A percentile compares a stretch with the other conserved stretches of the same genome.
These are phyloP conservation scores for Cercophora scortea DNA, from an alignment of 495 filamentous ascomycete genomes.

Conservation along the genomic window DNA sequence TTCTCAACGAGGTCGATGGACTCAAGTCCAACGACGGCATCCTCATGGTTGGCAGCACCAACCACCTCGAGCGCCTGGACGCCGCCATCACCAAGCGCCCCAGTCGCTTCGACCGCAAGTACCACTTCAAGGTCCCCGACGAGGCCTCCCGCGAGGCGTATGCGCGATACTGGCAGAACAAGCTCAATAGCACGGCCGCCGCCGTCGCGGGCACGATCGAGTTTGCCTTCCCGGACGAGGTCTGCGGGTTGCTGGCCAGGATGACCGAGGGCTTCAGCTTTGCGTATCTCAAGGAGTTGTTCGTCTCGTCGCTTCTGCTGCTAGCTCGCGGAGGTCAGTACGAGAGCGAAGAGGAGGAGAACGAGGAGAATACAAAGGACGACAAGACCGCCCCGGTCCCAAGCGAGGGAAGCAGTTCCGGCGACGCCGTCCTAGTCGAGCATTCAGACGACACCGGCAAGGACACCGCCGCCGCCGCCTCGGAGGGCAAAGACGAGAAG, in stretches of 20 bases:
- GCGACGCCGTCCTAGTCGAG: too few relatives aligned
- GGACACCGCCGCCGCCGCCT: too few relatives aligned
- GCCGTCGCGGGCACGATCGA: constrained; percentile 23
- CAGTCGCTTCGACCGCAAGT: constrained; percentile 53
- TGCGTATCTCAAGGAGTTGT: constrained; percentile 50
- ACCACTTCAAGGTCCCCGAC: constrained; percentile 42
- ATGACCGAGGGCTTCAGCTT: constrained; percentile 48
- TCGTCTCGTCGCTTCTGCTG: constrained; percentile 33
- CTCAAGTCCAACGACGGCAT: constrained; percentile 60
- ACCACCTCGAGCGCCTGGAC: constrained; percentile 52
- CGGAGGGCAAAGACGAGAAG: neutral
- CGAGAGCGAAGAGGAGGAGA: neutral
- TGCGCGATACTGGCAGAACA: constrained; percentile 40
- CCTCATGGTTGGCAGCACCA: constrained; percentile 57
- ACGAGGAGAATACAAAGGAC: neutral
- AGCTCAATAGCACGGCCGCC: constrained; percentile 28
- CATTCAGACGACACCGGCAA: too few relatives aligned
- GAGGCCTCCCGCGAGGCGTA: constrained; percentile 35
- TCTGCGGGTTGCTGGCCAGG: constrained; percentile 37
- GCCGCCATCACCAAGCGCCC: constrained; percentile 54
- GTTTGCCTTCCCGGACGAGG: constrained; percentile 26
- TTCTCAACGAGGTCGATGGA: constrained; percentile 66
- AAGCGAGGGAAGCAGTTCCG: too few relatives aligned
- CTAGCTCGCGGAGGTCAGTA: constrained; percentile 4
- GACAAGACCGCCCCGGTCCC: neutral